phyloP scores from a whole-genome alignment of 345 rosid species.

The Brassica cretica region DNA sequence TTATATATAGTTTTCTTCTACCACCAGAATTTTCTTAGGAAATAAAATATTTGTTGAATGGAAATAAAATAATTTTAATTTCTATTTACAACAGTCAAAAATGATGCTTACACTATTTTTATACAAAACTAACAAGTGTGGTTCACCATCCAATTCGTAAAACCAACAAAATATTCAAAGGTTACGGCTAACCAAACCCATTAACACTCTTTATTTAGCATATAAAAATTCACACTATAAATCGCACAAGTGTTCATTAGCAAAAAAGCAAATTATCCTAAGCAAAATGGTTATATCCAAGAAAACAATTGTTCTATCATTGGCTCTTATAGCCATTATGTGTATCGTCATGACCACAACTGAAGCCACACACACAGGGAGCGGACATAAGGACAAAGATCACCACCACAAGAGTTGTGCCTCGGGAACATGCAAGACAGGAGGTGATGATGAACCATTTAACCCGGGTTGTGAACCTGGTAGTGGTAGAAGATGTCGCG shows the following conservation, averaged over 20 bases:
- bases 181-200: background rate
- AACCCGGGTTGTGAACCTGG: slow-evolving; percentile 3
- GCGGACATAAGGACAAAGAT: background rate
- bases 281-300: slow-evolving; percentile 16
- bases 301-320: background rate
- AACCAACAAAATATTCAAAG: slow-evolving; percentile 10
- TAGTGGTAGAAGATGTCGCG: slow-evolving; percentile 2
- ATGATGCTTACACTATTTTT: slow-evolving; percentile 6
- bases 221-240: background rate
- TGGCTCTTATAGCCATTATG: slow-evolving; percentile 4
- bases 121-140: background rate
- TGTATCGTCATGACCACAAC: slow-evolving; percentile 14
- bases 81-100: background rate
- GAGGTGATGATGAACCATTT: background rate
- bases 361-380: background rate
- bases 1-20: background rate
- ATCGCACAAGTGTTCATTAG: background rate
- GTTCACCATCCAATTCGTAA: slow-evolving; percentile 10
- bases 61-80: background rate
- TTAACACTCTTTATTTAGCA: slow-evolving; percentile 24
- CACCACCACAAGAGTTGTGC: background rate
- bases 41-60: background rate
- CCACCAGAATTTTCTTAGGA: background rate
- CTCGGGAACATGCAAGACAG: background rate
- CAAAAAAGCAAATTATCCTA: background rate